A percentile compares a stretch with the other conserved stretches of the same genome.
Conservation (phyloP, 179 eudicot species). For the Silene noctiflora region DNA sequence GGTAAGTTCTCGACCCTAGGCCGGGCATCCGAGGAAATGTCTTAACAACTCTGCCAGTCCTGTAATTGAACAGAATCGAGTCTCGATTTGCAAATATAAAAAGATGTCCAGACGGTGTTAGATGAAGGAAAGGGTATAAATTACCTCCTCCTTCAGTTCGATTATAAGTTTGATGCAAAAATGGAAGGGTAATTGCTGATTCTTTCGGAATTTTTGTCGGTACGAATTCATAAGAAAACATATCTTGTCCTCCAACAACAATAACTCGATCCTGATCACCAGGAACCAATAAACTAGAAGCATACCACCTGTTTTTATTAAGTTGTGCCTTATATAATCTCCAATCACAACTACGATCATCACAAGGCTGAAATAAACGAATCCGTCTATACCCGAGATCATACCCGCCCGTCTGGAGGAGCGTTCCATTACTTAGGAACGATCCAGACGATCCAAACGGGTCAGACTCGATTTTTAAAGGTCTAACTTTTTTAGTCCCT, state of each 20-base stretch:
- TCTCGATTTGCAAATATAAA: slow-evolving; percentile 37
- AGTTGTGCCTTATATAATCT: slow-evolving; percentile 21
- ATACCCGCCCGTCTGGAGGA: slow-evolving; percentile 37
- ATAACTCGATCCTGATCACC: slow-evolving; percentile 45
- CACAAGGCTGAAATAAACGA: slow-evolving; percentile 29
- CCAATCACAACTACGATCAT: slow-evolving; percentile 32
- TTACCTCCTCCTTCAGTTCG: slow-evolving; percentile 46
- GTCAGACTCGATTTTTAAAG: slow-evolving; percentile 39
- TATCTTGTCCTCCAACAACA: slow-evolving; percentile 56
- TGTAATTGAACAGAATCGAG: slow-evolving; percentile 34
- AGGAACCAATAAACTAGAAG: slow-evolving; percentile 52
- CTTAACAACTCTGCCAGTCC: slow-evolving; percentile 28
- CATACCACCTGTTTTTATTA: slow-evolving; percentile 44
- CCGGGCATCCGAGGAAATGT: slow-evolving; percentile 35
- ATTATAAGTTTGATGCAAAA: slow-evolving; percentile 44
- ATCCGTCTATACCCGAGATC: slow-evolving; percentile 26
- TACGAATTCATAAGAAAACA: slow-evolving; percentile 50
- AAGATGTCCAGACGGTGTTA: slow-evolving; percentile 32
- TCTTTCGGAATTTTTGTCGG: slow-evolving; percentile 32
- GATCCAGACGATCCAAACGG: slow-evolving; percentile 39
- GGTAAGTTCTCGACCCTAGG: slow-evolving; percentile 33
- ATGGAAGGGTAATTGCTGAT: slow-evolving; percentile 29
- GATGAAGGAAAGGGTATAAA: slow-evolving; percentile 35
- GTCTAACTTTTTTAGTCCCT: slow-evolving; percentile 30
- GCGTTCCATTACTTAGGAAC: slow-evolving; percentile 34